phyloP scores from a whole-genome alignment of 2,329 filamentous ascomycete genomes.

The Aspergillus sp. region DNA sequence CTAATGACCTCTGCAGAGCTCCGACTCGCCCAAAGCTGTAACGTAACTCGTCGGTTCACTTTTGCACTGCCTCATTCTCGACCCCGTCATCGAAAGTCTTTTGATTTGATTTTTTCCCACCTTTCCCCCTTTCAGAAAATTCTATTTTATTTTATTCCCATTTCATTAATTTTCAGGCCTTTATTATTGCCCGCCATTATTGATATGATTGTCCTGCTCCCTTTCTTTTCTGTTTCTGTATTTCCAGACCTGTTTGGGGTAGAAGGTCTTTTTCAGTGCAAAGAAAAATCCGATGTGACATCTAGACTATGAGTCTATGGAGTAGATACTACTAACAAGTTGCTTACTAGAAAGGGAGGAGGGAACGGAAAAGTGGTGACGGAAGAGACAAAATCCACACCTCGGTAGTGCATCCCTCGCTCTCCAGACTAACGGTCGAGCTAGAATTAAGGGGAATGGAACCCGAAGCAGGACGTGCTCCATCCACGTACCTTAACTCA shows the following conservation, averaged over 20 bases:
- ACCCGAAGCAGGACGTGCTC: neutral
- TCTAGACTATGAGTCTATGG: no score
- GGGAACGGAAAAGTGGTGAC: neutral
- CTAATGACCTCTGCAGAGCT: constrained; percentile 13
- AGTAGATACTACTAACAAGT: neutral
- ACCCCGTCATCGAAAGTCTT: constrained; percentile 8
- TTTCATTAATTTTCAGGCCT: constrained; percentile 3
- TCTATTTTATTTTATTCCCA: constrained; percentile 2
- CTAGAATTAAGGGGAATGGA: constrained; percentile 3
- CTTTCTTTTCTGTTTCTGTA: neutral
- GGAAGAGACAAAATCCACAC: neutral
- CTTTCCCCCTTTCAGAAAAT: constrained; percentile 6
- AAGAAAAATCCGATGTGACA: neutral
- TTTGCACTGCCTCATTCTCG: constrained; percentile 37
- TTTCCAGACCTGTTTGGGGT: neutral
- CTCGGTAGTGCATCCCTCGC: neutral
- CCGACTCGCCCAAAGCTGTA: constrained; percentile 15
- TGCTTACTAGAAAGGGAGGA: neutral
- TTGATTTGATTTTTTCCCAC: constrained; percentile 10
- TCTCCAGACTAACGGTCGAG: neutral
- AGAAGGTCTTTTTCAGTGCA: neutral
- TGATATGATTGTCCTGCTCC: neutral
- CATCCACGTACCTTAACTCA: neutral
- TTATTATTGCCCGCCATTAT: neutral
- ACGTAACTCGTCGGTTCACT: constrained; percentile 23